A percentile compares a stretch with the other conserved stretches of the same genome.
These are phyloP conservation scores for Wickerhamiella spandovensis DNA, from an alignment of 805 yeast genomes.

Conservation along the genomic window DNA sequence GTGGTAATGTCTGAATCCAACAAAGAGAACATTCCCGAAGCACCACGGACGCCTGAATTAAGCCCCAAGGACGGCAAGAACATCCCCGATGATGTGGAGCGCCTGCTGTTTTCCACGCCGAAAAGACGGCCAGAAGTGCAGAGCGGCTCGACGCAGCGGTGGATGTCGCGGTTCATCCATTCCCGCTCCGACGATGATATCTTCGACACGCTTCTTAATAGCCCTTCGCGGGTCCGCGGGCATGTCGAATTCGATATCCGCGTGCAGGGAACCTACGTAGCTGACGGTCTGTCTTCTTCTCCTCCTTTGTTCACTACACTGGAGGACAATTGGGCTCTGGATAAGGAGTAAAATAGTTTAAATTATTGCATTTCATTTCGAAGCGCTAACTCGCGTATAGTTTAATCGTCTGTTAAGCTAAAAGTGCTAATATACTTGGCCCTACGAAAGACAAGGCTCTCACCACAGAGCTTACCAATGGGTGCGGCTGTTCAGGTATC, in stretches of 20 bases:
- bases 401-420: too few relatives aligned
- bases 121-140: background rate
- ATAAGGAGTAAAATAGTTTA: background rate
- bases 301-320: background rate
- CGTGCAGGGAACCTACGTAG: background rate
- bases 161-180: slow-evolving; percentile 7
- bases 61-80: background rate
- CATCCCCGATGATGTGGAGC: background rate
- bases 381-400: background rate
- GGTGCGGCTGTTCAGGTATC: slow-evolving; percentile 7
- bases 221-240: slow-evolving; percentile 4
- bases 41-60: background rate
- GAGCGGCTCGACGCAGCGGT: slow-evolving; percentile 5
- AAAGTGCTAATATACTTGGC: too few relatives aligned
- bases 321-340: background rate
- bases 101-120: slow-evolving; percentile 1
- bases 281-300: background rate
- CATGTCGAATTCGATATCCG: slow-evolving; percentile 1
- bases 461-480: background rate
- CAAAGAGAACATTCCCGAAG: slow-evolving; percentile 6
- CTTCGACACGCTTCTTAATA: slow-evolving; percentile 8
- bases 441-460: too few relatives aligned
- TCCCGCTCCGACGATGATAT: slow-evolving; percentile 7
- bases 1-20: slow-evolving; percentile 1
- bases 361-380: too few relatives aligned